These are phyloP conservation scores for Penicillium canescens DNA, from an alignment of 495 filamentous ascomycete species.

Conservation along the genomic window DNA sequence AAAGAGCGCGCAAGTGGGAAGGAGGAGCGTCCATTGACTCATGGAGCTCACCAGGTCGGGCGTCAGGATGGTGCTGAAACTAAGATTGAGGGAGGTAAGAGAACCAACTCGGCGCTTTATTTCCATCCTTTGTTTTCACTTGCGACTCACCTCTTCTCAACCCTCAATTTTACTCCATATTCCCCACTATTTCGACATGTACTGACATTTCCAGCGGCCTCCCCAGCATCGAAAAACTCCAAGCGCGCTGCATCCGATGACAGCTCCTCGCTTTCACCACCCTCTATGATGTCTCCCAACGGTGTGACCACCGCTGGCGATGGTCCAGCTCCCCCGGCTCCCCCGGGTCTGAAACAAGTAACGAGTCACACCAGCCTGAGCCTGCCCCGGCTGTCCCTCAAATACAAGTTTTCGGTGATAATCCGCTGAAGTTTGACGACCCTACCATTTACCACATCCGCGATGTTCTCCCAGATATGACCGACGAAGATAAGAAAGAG, in stretches of 20 bases:
- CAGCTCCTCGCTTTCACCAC: conserved; percentile 59
- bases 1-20: conserved; percentile 50
- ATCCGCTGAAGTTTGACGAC: conserved; percentile 89
- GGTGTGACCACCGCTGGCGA: conserved; percentile 52
- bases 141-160: conserved; percentile 12
- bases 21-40: conserved; percentile 58
- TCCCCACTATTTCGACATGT: conserved; percentile 8
- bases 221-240: conserved; percentile 48
- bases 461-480: conserved; percentile 68
- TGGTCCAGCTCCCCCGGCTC: conserved; percentile 45
- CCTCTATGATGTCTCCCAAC: conserved; percentile 51
- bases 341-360: conserved; percentile 59
- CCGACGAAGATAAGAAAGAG: conserved; percentile 75
- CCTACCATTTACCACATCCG: conserved; percentile 94
- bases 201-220: conserved; percentile 34
- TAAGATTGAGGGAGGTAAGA: conserved; percentile 62
- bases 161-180: conserved; percentile 9
- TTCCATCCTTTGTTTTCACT: conserved; percentile 15
- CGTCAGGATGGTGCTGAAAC: conserved; percentile 65
- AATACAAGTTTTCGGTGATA: conserved; percentile 82
- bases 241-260: conserved; percentile 58
- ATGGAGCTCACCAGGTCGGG: conserved; percentile 63
- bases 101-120: conserved; percentile 10
- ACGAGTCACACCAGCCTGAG: conserved; percentile 72
- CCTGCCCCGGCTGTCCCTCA: conserved; percentile 74